phyloP scores from a whole-genome alignment of 2,329 filamentous ascomycete genomes.

The Dactylellina parvicollis region DNA sequence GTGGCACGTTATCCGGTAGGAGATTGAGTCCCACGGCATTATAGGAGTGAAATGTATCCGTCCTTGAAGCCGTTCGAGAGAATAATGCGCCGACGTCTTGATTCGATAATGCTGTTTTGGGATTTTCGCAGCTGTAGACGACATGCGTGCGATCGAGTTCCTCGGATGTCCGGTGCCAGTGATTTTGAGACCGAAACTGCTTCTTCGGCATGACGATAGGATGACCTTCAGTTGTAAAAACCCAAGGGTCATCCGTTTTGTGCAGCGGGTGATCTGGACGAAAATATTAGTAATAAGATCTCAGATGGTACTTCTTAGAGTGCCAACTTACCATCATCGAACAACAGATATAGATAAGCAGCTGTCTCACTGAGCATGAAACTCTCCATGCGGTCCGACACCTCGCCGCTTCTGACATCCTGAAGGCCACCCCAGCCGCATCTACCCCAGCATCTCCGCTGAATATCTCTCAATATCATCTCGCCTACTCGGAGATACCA shows the following conservation, averaged over 20 bases:
- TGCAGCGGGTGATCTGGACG: slow-evolving; percentile 83
- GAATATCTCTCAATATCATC: slow-evolving; percentile 91
- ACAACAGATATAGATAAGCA: slow-evolving; percentile 93
- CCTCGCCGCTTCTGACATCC: slow-evolving; percentile 70
- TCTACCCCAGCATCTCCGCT: slow-evolving; percentile 83
- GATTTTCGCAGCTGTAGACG: slow-evolving; percentile 23
- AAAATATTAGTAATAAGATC: slow-evolving; percentile 19
- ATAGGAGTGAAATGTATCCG: slow-evolving; percentile 88
- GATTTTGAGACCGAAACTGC: slow-evolving; percentile 36
- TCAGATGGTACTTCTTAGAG: neutral
- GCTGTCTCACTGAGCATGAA: slow-evolving; percentile 97
- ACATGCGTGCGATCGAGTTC: neutral
- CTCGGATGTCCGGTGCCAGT: slow-evolving; percentile 17
- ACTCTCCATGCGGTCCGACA: slow-evolving; percentile 96
- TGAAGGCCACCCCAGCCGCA: slow-evolving; percentile 82
- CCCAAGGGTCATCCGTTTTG: slow-evolving; percentile 82
- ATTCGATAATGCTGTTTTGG: slow-evolving; percentile 5
- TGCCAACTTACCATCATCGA: slow-evolving; percentile 66
- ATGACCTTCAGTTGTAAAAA: slow-evolving; percentile 96
- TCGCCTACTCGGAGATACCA: slow-evolving; percentile 97
- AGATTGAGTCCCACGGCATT: slow-evolving; percentile 83
- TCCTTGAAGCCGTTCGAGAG: slow-evolving; percentile 80
- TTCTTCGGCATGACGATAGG: slow-evolving; percentile 79
- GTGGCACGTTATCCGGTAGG: slow-evolving; percentile 68
- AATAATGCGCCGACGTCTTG: slow-evolving; percentile 53